Evolutionary conservation across 257 asterid genomes (phyloP), one percentile per base, ranked within the genome.

Genomic region (Solanum chmielewskii): DNA sequence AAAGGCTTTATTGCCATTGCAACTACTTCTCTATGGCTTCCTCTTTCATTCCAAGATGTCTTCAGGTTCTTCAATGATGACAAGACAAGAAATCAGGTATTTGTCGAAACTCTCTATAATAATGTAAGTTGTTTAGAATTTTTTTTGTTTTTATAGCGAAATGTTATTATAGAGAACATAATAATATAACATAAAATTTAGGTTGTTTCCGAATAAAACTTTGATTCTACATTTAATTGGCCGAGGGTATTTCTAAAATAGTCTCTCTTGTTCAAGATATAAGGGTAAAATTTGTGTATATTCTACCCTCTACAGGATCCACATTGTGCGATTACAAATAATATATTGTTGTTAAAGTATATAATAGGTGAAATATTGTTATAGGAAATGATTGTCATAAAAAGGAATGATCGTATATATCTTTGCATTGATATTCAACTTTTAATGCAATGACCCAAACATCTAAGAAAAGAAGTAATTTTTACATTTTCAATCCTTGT

Each of bases 1-100:
- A 87, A 83, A 42, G 97, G 93, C 6, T 86, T 89, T 75, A 88
- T 95, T 44, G 89, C 93, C 13, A 87, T 91, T 77, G 94, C 94
- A 16, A 88, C 96, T 18, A 87, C 94, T 76, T 95, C 98, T 25
- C 49, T 93, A 16, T 91, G 94, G 93, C 93, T 95, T 89, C 98
- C 96, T 39, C 35, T 90, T 84, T 76, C 92, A 0, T 56, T 56
- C 25, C 64, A 56, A 7, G 64, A 62, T 75, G 88, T 95, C 75
- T 93, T 95, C 39, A 56, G 89, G 71, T 93, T 94, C 91, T 91
- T 96, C 84, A 90, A 70, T 87, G 96, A 94, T 77, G 93, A 90
- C 41, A 89, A 90, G 27, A 56, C 5, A 56, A 56, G 64, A 56
- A 56, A n/a, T 60, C 90, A 91, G 95, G 97, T 94, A 21, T 39